Percentiles rank a stretch among this genome's conserved stretches.
phyloP scores from a whole-genome alignment of 805 yeast species.

The Yamadazyma tumulicola region DNA sequence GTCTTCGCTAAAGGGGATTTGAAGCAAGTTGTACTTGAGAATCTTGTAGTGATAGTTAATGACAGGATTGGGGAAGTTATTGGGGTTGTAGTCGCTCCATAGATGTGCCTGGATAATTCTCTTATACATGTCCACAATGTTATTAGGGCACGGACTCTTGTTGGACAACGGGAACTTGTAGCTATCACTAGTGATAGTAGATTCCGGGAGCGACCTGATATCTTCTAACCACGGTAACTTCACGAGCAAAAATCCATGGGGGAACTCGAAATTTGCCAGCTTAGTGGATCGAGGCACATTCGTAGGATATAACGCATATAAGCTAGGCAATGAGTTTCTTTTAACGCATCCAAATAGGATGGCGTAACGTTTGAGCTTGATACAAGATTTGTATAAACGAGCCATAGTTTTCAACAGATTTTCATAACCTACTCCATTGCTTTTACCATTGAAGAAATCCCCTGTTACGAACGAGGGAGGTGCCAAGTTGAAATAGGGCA shows the following conservation, averaged over 20 bases:
- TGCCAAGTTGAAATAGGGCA: constrained; percentile 49
- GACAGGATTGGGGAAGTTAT: constrained; percentile 59
- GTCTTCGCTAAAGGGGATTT: constrained; percentile 25
- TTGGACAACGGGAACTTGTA: constrained; percentile 17
- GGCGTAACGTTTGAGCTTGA: constrained; percentile 51
- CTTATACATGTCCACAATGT: constrained; percentile 17
- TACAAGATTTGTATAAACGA: constrained; percentile 60
- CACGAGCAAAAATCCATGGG: constrained; percentile 72
- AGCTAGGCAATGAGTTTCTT: constrained; percentile 48
- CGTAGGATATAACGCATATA: constrained; percentile 62
- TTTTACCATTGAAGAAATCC: constrained; percentile 44
- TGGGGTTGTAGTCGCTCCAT: constrained; percentile 51
- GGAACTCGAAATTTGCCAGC: constrained; percentile 23
- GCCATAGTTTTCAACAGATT: constrained; percentile 69
- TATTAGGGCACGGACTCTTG: constrained; percentile 9
- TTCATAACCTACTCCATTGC: constrained; percentile 38
- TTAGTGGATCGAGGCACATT: constrained; percentile 14
- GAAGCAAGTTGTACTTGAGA: constrained; percentile 63
- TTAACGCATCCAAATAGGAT: constrained; percentile 70
- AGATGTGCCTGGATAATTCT: constrained; percentile 36
- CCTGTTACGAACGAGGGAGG: constrained; percentile 68
- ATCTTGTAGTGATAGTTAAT: constrained; percentile 64
- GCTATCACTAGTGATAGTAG: constrained; percentile 18
- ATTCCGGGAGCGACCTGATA: constrained; percentile 59
- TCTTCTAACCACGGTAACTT: constrained; percentile 75